Conservation (phyloP, 2,329 filamentous ascomycete species). For the Calcarisporium arbuscula region DNA sequence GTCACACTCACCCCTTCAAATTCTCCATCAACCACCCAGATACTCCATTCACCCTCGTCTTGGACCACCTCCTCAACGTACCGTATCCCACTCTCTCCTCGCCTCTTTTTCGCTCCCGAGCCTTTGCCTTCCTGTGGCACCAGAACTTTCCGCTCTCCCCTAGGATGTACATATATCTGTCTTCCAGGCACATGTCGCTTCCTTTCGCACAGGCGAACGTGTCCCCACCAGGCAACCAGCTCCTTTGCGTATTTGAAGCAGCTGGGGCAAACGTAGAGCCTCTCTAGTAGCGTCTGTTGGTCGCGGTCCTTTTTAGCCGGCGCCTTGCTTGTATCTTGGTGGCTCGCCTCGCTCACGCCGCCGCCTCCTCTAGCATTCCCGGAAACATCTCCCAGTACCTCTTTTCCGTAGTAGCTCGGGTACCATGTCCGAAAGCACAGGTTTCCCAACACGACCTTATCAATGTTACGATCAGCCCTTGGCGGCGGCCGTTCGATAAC, state of each 20-base stretch:
- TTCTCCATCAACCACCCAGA: constrained; percentile 91
- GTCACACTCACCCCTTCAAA: constrained; percentile 57
- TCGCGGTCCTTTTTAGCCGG: constrained; percentile 28
- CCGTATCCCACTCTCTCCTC: constrained; percentile 27
- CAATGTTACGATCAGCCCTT: constrained; percentile 66
- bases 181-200: constrained; percentile 52
- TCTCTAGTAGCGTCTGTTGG: constrained; percentile 46
- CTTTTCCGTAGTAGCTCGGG: constrained; percentile 81
- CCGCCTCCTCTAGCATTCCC: constrained; percentile 19
- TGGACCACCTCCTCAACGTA: constrained; percentile 38
- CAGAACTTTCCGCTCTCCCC: constrained; percentile 34
- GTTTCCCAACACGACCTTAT: constrained; percentile 79
- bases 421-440: constrained; percentile 87
- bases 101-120: constrained; percentile 30
- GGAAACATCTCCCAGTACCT: constrained; percentile 49
- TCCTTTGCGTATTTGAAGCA: constrained; percentile 88
- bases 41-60: constrained; percentile 69
- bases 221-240: constrained; percentile 50
- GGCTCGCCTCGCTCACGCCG: constrained; percentile 20
- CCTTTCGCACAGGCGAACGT: constrained; percentile 51
- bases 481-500: constrained; percentile 27
- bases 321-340: too few relatives aligned
- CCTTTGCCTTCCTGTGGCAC: constrained; percentile 24
- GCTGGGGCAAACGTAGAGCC: constrained; percentile 80
- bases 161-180: constrained; percentile 65